Percentiles rank a stretch among this genome's conserved stretches.
Evolutionary conservation across 2,329 filamentous ascomycete genomes (phyloP).

Genomic region (Scytalidium lignicola): DNA sequence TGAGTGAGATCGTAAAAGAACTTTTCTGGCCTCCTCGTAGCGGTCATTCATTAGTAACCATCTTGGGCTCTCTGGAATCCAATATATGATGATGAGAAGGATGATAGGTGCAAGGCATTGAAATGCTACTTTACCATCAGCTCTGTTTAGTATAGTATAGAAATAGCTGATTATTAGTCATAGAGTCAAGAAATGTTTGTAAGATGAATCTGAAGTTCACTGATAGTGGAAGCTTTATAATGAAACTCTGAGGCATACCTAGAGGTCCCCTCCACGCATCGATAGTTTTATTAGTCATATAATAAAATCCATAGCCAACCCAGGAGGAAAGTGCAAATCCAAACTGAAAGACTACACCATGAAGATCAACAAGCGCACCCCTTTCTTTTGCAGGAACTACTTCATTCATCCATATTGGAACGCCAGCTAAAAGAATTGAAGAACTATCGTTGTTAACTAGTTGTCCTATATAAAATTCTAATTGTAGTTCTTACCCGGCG

Average conservation of each 20-base stretch:
- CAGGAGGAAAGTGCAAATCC: conserved; percentile 8
- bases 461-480: no score
- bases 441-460: no score
- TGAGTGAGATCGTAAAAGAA: conserved; percentile 30
- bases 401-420: conserved; percentile 10
- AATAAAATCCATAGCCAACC: conserved; percentile 8
- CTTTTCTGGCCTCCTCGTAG: conserved; percentile 72
- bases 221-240: no score
- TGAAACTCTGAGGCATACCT: not conserved
- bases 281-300: conserved; percentile 1
- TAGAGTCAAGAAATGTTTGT: no score
- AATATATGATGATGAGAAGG: conserved; percentile 73
- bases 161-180: no score
- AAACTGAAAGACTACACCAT: conserved; percentile 6
- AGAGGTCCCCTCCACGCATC: conserved; percentile 8
- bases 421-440: not conserved
- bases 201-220: no score
- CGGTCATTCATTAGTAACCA: conserved; percentile 30
- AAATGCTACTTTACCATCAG: not conserved
- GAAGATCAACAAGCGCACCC: conserved; percentile 9
- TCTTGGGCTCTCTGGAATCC: conserved; percentile 40
- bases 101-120: conserved; percentile 40
- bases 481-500: not conserved
- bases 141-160: no score
- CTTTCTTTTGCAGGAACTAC: conserved; percentile 7